Percentiles rank a stretch among this genome's conserved stretches.
Evolutionary conservation across 352 stramenopile genomes (phyloP).

Genomic region (Pythium chondricola): DNA sequence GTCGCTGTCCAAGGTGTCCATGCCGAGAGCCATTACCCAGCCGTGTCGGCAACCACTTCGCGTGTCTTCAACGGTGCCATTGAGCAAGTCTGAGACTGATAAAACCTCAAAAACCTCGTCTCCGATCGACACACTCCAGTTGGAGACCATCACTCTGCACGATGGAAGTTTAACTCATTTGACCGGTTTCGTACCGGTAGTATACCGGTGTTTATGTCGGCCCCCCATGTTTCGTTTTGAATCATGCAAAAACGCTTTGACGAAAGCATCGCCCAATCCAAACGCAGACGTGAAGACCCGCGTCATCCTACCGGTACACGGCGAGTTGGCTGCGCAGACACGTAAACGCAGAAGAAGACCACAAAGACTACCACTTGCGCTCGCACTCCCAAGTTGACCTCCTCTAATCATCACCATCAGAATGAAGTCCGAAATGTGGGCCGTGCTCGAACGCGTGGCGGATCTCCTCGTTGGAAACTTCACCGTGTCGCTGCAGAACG

Average conservation of each 20-base stretch:
- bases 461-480: constrained; percentile 81
- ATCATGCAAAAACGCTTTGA: neutral
- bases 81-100: neutral
- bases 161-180: too few species aligned
- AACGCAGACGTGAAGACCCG: neutral
- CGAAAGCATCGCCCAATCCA: neutral
- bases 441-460: constrained; percentile 53
- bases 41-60: constrained; percentile 9
- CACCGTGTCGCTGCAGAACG: constrained; percentile 77
- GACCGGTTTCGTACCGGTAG: constrained; percentile 4
- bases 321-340: neutral
- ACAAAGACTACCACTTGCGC: constrained; percentile 1
- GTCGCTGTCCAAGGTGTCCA: neutral
- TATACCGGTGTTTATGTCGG: neutral
- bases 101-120: constrained; percentile 14
- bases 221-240: too few species aligned
- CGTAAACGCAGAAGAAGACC: constrained; percentile 2
- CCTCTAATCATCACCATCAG: too few species aligned
- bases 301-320: too few species aligned
- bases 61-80: neutral
- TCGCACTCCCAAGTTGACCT: too few species aligned
- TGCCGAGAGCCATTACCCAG: too few species aligned
- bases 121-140: constrained; percentile 8
- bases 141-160: constrained; percentile 9
- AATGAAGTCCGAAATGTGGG: constrained; percentile 66